Base-by-base conservation (phyloP, 176 grass and related monocot species). In the Poa annua region DNA sequence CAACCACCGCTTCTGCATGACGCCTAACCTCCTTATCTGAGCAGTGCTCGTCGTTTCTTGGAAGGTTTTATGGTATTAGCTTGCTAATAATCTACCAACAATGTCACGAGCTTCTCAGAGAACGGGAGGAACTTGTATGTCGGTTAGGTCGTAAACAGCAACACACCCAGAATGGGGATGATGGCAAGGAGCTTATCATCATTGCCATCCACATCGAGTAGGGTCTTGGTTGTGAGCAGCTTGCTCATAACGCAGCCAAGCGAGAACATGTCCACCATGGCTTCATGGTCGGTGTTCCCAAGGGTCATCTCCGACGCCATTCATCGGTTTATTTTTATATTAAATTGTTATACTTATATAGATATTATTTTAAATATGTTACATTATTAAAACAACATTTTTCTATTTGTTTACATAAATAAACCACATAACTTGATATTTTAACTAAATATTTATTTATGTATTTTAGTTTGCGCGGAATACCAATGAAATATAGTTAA, bases 231-330 rank as follows among this genome's bases (percentile, higher is more conserved):
- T 6, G 68, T 11, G n/a, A 71, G n/a, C 11, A 71, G 68, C 68
- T 71, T 41, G 68, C 20, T 11, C n/a, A 71, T 71, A 39, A 71
- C 68, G 1, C 21, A 71, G 41, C 39, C 68, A 39, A 71, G 68
- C n/a, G 68, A 71, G 41, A 41, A 47, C 68, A 71, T 71, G 68
- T 71, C 68, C 3, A 71, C 68, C 21, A 24, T 47, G 21, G 21
- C 6, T 12, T 47, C 68, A 3, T 71, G 48, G 68, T 71, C 6
- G 12, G 6, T 7, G 4, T 47, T 45, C 5, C 68, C 41, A 0
- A 71, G 68, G 21, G 48, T 21, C 21, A 71, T 10, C 68, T 71
- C n/a, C 0, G 68, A 21, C 0, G 68, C 38, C 36, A 71, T 71
- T n/a, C n/a, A n/a, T n/a, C n/a, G n/a, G n/a, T n/a, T n/a, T 41